phyloP scores from a whole-genome alignment of 2,329 filamentous ascomycete species.

The Ophiostoma fasciatum region DNA sequence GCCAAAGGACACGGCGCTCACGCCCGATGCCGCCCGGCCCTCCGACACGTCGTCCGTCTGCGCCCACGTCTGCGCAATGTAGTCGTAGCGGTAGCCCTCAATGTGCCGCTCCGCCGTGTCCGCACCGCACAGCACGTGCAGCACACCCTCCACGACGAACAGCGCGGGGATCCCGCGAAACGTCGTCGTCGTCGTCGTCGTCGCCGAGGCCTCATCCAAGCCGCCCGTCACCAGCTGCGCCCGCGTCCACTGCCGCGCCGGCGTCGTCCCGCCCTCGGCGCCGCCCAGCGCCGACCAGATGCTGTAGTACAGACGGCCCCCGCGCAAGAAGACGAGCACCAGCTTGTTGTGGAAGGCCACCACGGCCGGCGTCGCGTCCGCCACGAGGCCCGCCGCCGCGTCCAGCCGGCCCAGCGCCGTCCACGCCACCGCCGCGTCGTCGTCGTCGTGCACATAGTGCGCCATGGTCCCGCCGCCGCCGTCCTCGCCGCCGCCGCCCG shows the following conservation, averaged over 20 bases:
- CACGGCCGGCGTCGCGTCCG: constrained; percentile 16
- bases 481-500: constrained; percentile 15
- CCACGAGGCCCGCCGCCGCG: constrained; percentile 12
- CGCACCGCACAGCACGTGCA: constrained; percentile 19
- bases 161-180: constrained; percentile 21
- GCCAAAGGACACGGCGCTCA: constrained; percentile 21
- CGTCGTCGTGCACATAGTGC: constrained; percentile 20
- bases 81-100: constrained; percentile 18
- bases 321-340: constrained; percentile 18
- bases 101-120: constrained; percentile 16
- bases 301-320: constrained; percentile 16
- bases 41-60: constrained; percentile 19
- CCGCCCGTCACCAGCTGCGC: too few relatives aligned
- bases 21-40: constrained; percentile 18
- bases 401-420: constrained; percentile 14
- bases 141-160: constrained; percentile 17
- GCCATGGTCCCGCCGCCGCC: too few relatives aligned
- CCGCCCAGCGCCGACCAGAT: constrained; percentile 14
- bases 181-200: constrained; percentile 1
- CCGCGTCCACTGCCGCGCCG: constrained; percentile 10
- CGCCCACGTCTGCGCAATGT: constrained; percentile 16
- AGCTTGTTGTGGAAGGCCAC: constrained; percentile 22
- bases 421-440: constrained; percentile 15
- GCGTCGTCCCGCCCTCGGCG: too few relatives aligned
- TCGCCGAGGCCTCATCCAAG: too few relatives aligned